Base-by-base conservation (phyloP, 1,284 basidiomycete genomes). In the Boletus albobrunnescens region DNA sequence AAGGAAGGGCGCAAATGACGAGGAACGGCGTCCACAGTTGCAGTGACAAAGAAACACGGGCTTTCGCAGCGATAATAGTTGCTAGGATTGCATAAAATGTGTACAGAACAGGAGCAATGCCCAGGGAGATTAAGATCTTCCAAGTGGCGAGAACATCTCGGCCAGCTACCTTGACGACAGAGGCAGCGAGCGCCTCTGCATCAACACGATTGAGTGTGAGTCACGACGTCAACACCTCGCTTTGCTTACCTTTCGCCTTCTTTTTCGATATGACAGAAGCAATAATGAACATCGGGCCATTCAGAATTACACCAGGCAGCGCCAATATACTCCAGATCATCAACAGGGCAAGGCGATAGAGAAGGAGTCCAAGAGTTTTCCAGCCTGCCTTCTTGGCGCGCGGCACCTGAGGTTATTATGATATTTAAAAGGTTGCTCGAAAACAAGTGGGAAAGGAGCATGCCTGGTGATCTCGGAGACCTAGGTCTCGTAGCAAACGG, bases 391-490 rank as follows among this genome's bases (percentile, higher is more conserved):
- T 90, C 55, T 91, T 83, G 1, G 92, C 93, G 51, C 79, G 85
- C 56, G 78, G 84, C 39, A 91, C 87, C 85, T 89, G 55, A 37
- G 4, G 6, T 42, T 17, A n/a, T 51, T 17, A 10, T 12, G n/a
- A 20, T 19, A 13, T 30, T 31, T 22, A 9, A 23, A 41, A 33
- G 12, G 31, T 1, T 19, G 6, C 13, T 44, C 17, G 7, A 36
- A 36, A 31, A n/a, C 26, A 22, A 35, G 27, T 19, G 38, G 13
- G 17, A 26, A n/a, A 20, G 38, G n/a, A 38, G 20, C 28, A 49
- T 56, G 94, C 94, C 75, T 99, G 96, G 65, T 99, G 96, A 66
- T 99, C 96, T 46, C 94, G 87, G 49, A 99, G 74, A n/a, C 96
- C 96, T 52, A 99, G 78, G 70, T 98, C 93, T 36, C 87, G 79